Conservation (phyloP, 208 protist species). For the Trichomonas gallinae region DNA sequence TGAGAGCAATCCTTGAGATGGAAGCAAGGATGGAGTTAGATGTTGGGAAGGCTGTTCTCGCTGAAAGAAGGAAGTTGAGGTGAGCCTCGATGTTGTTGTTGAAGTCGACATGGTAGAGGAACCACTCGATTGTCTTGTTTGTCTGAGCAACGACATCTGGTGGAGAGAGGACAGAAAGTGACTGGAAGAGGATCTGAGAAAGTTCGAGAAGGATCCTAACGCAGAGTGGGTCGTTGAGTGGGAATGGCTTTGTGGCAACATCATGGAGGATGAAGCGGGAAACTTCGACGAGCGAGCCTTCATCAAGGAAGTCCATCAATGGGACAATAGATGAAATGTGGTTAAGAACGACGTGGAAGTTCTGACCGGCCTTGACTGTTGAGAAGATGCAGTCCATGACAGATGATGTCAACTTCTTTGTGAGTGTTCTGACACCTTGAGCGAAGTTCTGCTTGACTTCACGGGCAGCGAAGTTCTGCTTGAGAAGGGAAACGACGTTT, state of each 20-base stretch:
- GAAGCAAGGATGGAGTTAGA: neutral
- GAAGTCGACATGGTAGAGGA: neutral
- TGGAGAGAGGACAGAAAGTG: neutral
- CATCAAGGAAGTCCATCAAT: constrained; percentile 16
- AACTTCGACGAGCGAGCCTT: neutral
- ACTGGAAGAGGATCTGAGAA: neutral
- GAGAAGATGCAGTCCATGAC: neutral
- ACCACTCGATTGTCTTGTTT: neutral
- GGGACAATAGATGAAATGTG: neutral
- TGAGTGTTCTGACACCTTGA: neutral
- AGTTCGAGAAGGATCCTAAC: neutral
- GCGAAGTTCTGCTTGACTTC: neutral
- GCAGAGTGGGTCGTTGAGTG: neutral
- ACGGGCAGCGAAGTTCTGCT: neutral
- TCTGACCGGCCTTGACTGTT: neutral
- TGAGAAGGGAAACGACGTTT: neutral
- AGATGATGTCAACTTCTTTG: neutral
- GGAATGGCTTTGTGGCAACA: neutral
- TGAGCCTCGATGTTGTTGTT: neutral
- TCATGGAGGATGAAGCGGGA: neutral
- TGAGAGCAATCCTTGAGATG: neutral
- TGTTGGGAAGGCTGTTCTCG: neutral
- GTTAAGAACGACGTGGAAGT: neutral
- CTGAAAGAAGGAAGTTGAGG: neutral
- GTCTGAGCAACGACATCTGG: neutral